These are phyloP conservation scores for Boletus pseudopeckii DNA, from an alignment of 768 basidiomycete species.

Conservation along the genomic window DNA sequence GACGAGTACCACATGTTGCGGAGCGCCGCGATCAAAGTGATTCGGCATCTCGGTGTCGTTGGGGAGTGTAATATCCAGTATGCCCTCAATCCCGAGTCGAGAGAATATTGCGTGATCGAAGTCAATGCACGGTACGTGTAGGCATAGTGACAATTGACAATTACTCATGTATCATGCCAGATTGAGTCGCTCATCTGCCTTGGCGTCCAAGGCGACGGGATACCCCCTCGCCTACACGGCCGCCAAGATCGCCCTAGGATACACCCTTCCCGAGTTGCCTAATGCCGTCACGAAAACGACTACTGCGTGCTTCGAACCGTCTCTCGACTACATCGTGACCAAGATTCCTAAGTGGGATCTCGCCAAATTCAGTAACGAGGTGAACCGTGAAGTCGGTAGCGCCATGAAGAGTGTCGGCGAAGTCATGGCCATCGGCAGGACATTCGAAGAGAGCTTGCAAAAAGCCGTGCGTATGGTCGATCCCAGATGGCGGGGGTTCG, in stretches of 20 bases:
- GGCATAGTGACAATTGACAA: not conserved
- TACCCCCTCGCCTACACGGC: slow-evolving; percentile 99
- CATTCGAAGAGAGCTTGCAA: slow-evolving; percentile 97
- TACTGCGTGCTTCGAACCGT: slow-evolving; percentile 98
- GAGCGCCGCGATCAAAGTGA: slow-evolving; percentile 94
- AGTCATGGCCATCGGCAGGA: slow-evolving; percentile 99
- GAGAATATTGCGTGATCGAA: slow-evolving; percentile 98
- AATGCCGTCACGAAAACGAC: slow-evolving; percentile 99
- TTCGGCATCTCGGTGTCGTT: slow-evolving; percentile 86
- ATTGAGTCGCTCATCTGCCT: slow-evolving; percentile 84
- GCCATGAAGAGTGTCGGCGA: slow-evolving; percentile 99
- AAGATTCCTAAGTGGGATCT: slow-evolving; percentile 99
- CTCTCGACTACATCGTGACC: slow-evolving; percentile 97
- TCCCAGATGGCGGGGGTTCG: slow-evolving; percentile 95
- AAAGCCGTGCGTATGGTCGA: slow-evolving; percentile 98
- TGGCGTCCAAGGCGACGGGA: slow-evolving; percentile 98
- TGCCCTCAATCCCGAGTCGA: slow-evolving; percentile 87
- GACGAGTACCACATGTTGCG: slow-evolving; percentile 99
- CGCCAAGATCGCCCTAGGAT: slow-evolving; percentile 96
- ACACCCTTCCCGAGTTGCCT: slow-evolving; percentile 95
- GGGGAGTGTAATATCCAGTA: slow-evolving; percentile 99
- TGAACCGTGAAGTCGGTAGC: slow-evolving; percentile 91
- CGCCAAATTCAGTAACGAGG: slow-evolving; percentile 93
- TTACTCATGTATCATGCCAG: slow-evolving; percentile 30
- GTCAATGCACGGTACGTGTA: slow-evolving; percentile 78